Conservation (phyloP, 2,329 filamentous ascomycete species). For the Alternaria sp. region DNA sequence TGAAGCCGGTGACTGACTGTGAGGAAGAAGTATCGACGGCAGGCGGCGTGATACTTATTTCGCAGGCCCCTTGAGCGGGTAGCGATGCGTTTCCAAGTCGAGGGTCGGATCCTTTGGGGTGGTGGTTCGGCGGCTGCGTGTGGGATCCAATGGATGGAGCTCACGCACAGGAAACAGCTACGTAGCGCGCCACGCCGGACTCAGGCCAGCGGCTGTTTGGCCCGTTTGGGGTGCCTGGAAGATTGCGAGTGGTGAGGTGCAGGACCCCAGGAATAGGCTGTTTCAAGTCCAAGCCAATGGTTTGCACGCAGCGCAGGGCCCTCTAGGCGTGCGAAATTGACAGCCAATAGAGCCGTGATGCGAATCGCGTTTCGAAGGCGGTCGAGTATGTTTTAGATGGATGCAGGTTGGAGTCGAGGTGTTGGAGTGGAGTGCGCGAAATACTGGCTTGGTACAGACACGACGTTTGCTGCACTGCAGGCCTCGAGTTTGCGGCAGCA, state of each 20-base stretch:
- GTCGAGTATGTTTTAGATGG: conserved; percentile 38
- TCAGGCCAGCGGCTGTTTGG: conserved; percentile 41
- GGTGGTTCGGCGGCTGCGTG: conserved; percentile 33
- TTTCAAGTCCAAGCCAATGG: conserved; percentile 45
- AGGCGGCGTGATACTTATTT: conserved; percentile 42
- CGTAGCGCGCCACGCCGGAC: conserved; percentile 40
- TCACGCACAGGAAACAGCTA: conserved; percentile 23
- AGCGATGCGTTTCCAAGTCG: conserved; percentile 22
- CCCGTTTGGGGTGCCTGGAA: conserved; percentile 33
- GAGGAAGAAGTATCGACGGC: conserved; percentile 30
- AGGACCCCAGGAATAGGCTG: conserved; percentile 42
- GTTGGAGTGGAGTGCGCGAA: conserved; percentile 1
- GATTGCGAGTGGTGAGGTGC: conserved; percentile 34
- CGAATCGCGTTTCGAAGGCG: conserved; percentile 41
- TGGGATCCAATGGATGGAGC: conserved; percentile 38
- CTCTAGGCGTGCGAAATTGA: conserved; percentile 36
- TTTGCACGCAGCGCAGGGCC: conserved; percentile 28
- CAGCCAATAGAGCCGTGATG: conserved; percentile 39
- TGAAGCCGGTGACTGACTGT: conserved; percentile 41
- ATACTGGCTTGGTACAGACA: conserved; percentile 10
- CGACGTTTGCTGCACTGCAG: conserved; percentile 19
- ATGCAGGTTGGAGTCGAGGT: conserved; percentile 21
- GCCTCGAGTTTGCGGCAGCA: conserved; percentile 13
- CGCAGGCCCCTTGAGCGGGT: conserved; percentile 20
- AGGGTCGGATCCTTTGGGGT: conserved; percentile 27